Percentiles rank a stretch among this genome's conserved stretches.
Evolutionary conservation across 306 rosid species (phyloP).

Genomic region (Alnus glutinosa): DNA sequence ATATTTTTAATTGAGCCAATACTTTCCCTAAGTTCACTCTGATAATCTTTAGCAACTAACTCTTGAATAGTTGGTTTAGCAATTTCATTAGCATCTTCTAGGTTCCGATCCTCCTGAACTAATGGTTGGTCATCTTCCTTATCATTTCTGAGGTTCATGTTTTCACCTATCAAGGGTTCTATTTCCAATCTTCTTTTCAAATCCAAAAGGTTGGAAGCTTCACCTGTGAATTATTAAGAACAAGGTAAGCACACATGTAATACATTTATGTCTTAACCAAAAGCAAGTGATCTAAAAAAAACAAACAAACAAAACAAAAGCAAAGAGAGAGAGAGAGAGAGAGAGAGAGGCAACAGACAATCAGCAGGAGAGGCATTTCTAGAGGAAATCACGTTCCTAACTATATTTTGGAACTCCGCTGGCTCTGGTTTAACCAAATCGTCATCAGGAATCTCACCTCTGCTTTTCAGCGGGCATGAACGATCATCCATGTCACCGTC

Average conservation of each 20-base stretch:
- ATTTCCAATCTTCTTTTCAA: background rate
- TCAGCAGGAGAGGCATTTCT: too few relatives aligned
- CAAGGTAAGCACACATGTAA: background rate
- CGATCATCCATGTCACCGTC: conserved; percentile 4
- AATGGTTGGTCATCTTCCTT: conserved; percentile 11
- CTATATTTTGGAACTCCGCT: too few relatives aligned
- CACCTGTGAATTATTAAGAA: conserved; percentile 7
- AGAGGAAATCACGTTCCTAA: too few relatives aligned
- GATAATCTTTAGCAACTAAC: background rate
- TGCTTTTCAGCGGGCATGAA: background rate
- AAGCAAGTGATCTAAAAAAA: background rate
- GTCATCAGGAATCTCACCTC: conserved; percentile 6
- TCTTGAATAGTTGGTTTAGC: background rate
- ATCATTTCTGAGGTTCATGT: background rate
- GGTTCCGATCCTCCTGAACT: conserved; percentile 8
- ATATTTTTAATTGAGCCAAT: background rate
- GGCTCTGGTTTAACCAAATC: background rate
- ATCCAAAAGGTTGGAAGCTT: conserved; percentile 9
- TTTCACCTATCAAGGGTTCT: conserved; percentile 3
- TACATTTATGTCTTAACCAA: background rate
- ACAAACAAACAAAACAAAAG: too few relatives aligned
- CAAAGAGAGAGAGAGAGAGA: too few relatives aligned
- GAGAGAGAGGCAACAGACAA: background rate
- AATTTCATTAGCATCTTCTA: conserved; percentile 1
- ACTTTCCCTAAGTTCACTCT: background rate